phyloP scores from a whole-genome alignment of 1,284 basidiomycete species.

The Exobasidium cylindrosporum region DNA sequence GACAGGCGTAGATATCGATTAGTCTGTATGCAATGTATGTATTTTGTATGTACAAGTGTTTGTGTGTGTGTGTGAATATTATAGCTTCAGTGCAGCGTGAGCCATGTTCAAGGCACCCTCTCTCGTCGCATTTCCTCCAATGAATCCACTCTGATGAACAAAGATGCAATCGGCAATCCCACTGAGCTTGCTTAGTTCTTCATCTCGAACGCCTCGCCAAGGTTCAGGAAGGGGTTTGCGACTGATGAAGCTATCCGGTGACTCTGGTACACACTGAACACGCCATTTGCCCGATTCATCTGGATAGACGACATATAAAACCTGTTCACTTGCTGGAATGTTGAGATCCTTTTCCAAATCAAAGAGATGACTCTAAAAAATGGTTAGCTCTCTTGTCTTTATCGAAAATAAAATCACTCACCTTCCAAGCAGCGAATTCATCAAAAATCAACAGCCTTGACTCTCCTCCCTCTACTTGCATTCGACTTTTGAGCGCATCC shows the following conservation, averaged over 20 bases:
- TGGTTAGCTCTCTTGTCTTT: slow-evolving; percentile 53
- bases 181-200: slow-evolving; percentile 68
- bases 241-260: slow-evolving; percentile 80
- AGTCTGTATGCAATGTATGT: too few relatives aligned
- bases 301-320: slow-evolving; percentile 83
- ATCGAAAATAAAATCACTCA: slow-evolving; percentile 57
- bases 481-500: slow-evolving; percentile 65
- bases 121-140: slow-evolving; percentile 88
- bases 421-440: slow-evolving; percentile 80
- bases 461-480: slow-evolving; percentile 62
- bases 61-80: too few relatives aligned
- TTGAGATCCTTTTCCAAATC: slow-evolving; percentile 65
- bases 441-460: slow-evolving; percentile 81
- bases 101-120: slow-evolving; percentile 83
- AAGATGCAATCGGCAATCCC: slow-evolving; percentile 82
- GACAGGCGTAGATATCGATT: too few relatives aligned
- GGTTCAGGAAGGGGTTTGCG: slow-evolving; percentile 85
- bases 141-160: slow-evolving; percentile 92
- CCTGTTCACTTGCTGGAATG: slow-evolving; percentile 58
- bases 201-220: slow-evolving; percentile 90
- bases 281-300: slow-evolving; percentile 77
- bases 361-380: slow-evolving; percentile 75
- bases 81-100: slow-evolving; percentile 60
- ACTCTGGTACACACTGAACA: slow-evolving; percentile 83
- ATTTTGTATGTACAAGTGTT: too few relatives aligned